Evolutionary conservation across 805 yeast species (phyloP).

Genomic region (Ogataea methylovora): DNA sequence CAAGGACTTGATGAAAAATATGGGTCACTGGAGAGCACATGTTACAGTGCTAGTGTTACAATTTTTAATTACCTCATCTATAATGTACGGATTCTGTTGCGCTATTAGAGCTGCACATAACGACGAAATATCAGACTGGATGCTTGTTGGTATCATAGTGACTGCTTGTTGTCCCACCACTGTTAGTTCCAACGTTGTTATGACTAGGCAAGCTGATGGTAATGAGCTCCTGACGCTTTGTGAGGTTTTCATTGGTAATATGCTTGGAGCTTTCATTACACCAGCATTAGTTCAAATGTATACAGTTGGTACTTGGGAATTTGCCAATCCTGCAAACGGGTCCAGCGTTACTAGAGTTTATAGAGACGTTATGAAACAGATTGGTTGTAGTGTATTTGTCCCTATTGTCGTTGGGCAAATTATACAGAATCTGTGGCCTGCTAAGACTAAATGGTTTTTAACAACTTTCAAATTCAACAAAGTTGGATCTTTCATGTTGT

Average conservation of each 20-base stretch:
- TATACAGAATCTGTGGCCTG: conserved; percentile 61
- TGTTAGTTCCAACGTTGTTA: conserved; percentile 84
- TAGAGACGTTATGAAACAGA: conserved; percentile 75
- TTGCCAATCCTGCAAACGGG: conserved; percentile 73
- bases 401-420: conserved; percentile 89
- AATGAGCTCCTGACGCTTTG: conserved; percentile 67
- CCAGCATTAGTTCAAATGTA: conserved; percentile 80
- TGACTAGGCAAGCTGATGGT: conserved; percentile 84
- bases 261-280: conserved; percentile 79
- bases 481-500: conserved; percentile 72
- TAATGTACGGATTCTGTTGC: conserved; percentile 61
- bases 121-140: conserved; percentile 60
- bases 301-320: conserved; percentile 50
- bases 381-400: conserved; percentile 72
- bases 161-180: conserved; percentile 90
- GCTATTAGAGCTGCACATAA: conserved; percentile 58
- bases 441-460: conserved; percentile 52
- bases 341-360: conserved; percentile 51
- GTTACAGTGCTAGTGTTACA: conserved; percentile 57
- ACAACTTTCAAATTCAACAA: conserved; percentile 55
- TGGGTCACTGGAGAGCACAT: conserved; percentile 80
- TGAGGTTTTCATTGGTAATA: conserved; percentile 80
- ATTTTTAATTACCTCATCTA: conserved; percentile 45
- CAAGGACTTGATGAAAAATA: conserved; percentile 48
- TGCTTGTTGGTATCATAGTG: conserved; percentile 72